Evolutionary conservation across 768 basidiomycete species (phyloP).

Genomic region (Hortiboletus campestris): DNA sequence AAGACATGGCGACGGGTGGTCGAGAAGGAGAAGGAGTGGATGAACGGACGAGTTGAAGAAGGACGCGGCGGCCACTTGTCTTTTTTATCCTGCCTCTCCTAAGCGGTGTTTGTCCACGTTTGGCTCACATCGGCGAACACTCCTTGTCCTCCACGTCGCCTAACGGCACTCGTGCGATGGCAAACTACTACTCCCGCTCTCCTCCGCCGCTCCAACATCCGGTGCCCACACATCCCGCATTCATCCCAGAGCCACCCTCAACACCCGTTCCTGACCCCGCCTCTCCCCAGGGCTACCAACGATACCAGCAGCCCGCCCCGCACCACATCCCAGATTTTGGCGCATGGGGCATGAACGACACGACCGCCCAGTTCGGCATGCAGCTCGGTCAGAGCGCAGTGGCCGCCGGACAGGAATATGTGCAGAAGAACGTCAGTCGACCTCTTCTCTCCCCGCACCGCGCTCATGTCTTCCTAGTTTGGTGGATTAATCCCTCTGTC

Average conservation of each 20-base stretch:
- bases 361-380: constrained; percentile 94
- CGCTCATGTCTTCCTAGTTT: constrained; percentile 47
- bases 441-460: background rate
- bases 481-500: constrained; percentile 74
- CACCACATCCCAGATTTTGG: constrained; percentile 47
- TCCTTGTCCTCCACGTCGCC: background rate
- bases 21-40: constrained; percentile 14
- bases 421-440: constrained; percentile 82
- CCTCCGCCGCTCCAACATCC: constrained; percentile 86
- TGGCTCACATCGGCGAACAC: constrained; percentile 2
- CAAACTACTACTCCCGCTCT: constrained; percentile 46
- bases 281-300: constrained; percentile 55
- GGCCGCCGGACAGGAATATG: constrained; percentile 91
- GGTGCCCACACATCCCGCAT: constrained; percentile 83
- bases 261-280: constrained; percentile 66
- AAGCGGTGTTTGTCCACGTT: constrained; percentile 21
- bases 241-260: constrained; percentile 78
- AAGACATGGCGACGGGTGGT: constrained; percentile 36
- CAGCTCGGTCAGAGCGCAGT: constrained; percentile 92
- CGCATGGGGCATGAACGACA: constrained; percentile 86
- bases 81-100: constrained; percentile 17
- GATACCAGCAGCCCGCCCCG: constrained; percentile 36
- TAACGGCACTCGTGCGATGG: constrained; percentile 10
- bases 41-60: constrained; percentile 14
- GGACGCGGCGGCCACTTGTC: background rate